Base-by-base conservation (phyloP, 345 rosid genomes). In the Bruguiera sexangula region DNA sequence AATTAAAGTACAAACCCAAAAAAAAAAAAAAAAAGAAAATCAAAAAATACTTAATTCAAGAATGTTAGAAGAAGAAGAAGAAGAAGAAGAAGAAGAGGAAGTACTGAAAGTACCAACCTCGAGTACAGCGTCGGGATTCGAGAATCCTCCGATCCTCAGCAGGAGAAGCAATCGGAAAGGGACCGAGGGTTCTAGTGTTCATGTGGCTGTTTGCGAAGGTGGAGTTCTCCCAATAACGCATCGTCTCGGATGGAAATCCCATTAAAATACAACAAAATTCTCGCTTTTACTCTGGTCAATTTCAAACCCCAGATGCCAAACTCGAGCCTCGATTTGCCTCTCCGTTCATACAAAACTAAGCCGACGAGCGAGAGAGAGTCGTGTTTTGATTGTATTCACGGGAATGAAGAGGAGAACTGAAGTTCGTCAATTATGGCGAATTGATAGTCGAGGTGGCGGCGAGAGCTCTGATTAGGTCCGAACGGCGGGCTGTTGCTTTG, bases 101-200 rank as follows among this genome's bases (percentile, higher is more conserved):
- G 7, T 11, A 11, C 0, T 13, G 37, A 39, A 2, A 24, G 6
- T 34, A 34, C 2, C 21, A 24, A 77, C 81, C 81, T 78, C 69
- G 75, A 53, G 78, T 70, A 34, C 77, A 73, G 20, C 61, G 74
- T 31, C 63, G 65, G 21, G 73, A 19, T 34, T 66, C 72, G 56
- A 67, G 36, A 46, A 67, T 62, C 80, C 24, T 78, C 50, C 46
- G 72, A 22, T 73, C 64, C 46, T 78, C 75, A 26, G 62, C 71
- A 19, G 81, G 77, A 24, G 81, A 73, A 60, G 78, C 43, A 36
- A 78, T 73, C 68, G 60, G 19, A 20, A 68, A 53, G 5, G 69
- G 62, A n/a, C 34, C 6, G 21, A 29, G 19, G 6, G 37, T 27
- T 10, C 29, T 13, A 26, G 16, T 66, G 66, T 16, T 31, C 27